These are phyloP conservation scores for Blastobotrys aristatus DNA, from an alignment of 1,139 yeast species.

Conservation along the genomic window DNA sequence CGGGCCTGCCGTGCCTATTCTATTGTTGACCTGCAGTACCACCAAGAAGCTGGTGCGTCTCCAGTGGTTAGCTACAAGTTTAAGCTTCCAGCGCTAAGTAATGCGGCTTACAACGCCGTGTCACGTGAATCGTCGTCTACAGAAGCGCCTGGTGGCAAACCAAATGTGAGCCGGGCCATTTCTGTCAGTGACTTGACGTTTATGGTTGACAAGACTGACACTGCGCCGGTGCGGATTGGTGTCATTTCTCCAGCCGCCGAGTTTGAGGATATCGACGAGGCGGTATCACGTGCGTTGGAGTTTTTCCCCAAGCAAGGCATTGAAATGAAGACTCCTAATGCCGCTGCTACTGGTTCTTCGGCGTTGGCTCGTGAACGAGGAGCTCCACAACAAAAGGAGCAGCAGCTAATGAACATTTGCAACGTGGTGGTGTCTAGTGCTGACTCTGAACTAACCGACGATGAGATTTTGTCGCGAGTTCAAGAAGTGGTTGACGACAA, in stretches of 20 bases:
- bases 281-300: slow-evolving; percentile 70
- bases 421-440: slow-evolving; percentile 70
- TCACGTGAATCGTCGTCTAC: slow-evolving; percentile 24
- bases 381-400: slow-evolving; percentile 31
- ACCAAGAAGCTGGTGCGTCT: slow-evolving; percentile 47
- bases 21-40: slow-evolving; percentile 67
- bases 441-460: slow-evolving; percentile 71
- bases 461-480: slow-evolving; percentile 58
- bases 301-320: slow-evolving; percentile 47
- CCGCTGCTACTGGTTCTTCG: slow-evolving; percentile 24
- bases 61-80: slow-evolving; percentile 87
- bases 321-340: slow-evolving; percentile 31
- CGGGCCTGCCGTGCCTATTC: slow-evolving; percentile 97
- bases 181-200: slow-evolving; percentile 90
- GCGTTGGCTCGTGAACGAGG: slow-evolving; percentile 34
- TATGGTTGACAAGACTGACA: slow-evolving; percentile 60
- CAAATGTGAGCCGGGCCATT: slow-evolving; percentile 61
- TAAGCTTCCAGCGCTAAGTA: slow-evolving; percentile 68
- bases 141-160: slow-evolving; percentile 28
- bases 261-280: slow-evolving; percentile 85
- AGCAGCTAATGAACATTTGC: slow-evolving; percentile 60
- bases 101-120: slow-evolving; percentile 47
- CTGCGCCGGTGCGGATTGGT: slow-evolving; percentile 74
- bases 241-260: slow-evolving; percentile 77
- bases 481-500: slow-evolving; percentile 62